Evolutionary conservation across 805 yeast species (phyloP).

Genomic region (Kodamaea nitidulidarum): DNA sequence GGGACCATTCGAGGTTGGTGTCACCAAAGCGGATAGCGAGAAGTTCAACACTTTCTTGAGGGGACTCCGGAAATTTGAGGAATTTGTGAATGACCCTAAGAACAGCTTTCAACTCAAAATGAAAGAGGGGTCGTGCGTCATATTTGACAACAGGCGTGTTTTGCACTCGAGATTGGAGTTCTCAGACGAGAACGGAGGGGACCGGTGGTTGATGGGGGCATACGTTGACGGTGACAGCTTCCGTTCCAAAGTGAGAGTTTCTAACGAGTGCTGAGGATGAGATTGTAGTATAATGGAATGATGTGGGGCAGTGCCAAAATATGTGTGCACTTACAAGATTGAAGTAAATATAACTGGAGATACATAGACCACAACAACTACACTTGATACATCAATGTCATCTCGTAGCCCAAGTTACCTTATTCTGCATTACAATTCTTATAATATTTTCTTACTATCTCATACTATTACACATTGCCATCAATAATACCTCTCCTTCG

Average conservation of each 20-base stretch:
- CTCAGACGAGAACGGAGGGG: constrained; percentile 43
- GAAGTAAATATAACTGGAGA: too few relatives aligned
- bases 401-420: too few relatives aligned
- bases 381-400: too few relatives aligned
- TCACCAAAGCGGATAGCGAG: constrained; percentile 39
- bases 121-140: constrained; percentile 57
- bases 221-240: constrained; percentile 70
- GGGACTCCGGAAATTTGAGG: constrained; percentile 61
- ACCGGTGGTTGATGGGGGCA: constrained; percentile 72
- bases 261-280: too few relatives aligned
- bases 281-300: too few relatives aligned
- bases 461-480: too few relatives aligned
- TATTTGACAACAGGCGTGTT: constrained; percentile 68
- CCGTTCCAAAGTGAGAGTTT: constrained; percentile 51
- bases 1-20: constrained; percentile 65
- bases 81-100: constrained; percentile 45
- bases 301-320: too few relatives aligned
- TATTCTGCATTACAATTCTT: background rate
- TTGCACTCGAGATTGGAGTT: constrained; percentile 58
- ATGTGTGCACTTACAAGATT: too few relatives aligned
- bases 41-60: constrained; percentile 52
- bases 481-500: constrained; percentile 1
- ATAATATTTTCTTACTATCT: background rate
- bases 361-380: too few relatives aligned
- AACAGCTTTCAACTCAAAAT: constrained; percentile 55